Conservation (phyloP, 345 rosid species). For the Ceriops tagal region DNA sequence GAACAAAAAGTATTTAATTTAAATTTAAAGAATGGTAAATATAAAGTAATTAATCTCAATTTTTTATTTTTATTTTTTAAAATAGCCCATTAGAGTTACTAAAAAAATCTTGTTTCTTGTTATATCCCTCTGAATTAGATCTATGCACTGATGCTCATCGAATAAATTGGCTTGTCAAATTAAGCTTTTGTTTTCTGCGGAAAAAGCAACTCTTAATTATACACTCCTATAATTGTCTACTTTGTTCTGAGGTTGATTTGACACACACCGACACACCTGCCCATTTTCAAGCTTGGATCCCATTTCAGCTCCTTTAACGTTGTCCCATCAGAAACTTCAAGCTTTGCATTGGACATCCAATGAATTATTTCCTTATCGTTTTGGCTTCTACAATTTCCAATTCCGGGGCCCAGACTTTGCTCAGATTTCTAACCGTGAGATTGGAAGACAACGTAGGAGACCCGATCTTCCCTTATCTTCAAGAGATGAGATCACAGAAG, state of each 20-base stretch:
- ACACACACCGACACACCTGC: slow-evolving; percentile 15
- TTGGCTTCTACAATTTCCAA: neutral
- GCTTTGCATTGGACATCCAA: neutral
- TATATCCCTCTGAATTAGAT: too few species aligned
- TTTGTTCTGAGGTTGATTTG: neutral
- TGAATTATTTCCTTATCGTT: neutral
- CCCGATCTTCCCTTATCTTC: slow-evolving; percentile 12
- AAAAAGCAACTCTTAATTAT: too few species aligned
- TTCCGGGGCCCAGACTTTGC: slow-evolving; percentile 1
- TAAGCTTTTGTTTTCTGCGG: too few species aligned
- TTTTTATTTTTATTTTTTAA: too few species aligned
- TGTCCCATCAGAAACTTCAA: slow-evolving; percentile 1
- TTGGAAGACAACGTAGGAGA: neutral
- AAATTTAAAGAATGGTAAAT: too few species aligned
- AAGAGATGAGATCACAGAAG: slow-evolving; percentile 2
- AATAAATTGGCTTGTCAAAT: too few species aligned
- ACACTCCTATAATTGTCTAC: neutral
- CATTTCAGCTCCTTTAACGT: neutral
- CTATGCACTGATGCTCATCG: too few species aligned
- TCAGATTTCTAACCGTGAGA: neutral
- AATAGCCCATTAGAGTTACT: too few species aligned
- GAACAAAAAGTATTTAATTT: too few species aligned
- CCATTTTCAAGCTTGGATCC: slow-evolving; percentile 8
- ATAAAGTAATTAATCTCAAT: too few species aligned
- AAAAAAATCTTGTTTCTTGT: too few species aligned